Evolutionary conservation across 441 rosid species (phyloP).

Genomic region (Eutrema salsugineum): DNA sequence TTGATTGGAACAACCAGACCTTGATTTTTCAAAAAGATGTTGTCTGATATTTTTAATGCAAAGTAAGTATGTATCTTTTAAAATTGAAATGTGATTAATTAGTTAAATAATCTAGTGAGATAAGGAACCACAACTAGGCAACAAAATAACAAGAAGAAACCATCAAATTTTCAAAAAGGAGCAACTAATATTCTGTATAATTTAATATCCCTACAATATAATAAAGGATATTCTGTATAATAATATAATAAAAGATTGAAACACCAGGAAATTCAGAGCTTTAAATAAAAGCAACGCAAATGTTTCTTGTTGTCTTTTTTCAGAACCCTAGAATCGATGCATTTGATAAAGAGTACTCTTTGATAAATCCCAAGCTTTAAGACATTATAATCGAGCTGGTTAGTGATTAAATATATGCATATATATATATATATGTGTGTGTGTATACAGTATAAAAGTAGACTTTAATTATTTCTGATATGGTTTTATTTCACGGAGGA

Average conservation of each 20-base stretch:
- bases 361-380: constrained; percentile 46
- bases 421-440: neutral
- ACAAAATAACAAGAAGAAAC: constrained; percentile 66
- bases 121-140: constrained; percentile 49
- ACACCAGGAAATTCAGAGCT: constrained; percentile 34
- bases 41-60: constrained; percentile 14
- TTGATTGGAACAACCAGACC: constrained; percentile 37
- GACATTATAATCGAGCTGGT: constrained; percentile 39
- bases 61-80: constrained; percentile 13
- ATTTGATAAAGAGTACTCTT: too few relatives aligned
- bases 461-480: constrained; percentile 44
- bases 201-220: constrained; percentile 22
- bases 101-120: constrained; percentile 33
- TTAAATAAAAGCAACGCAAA: constrained; percentile 35
- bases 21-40: constrained; percentile 28
- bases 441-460: too few relatives aligned
- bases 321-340: constrained; percentile 62
- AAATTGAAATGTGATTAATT: constrained; percentile 19
- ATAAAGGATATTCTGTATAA: constrained; percentile 3
- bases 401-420: constrained; percentile 18
- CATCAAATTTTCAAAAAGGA: constrained; percentile 48
- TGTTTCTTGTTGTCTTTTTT: constrained; percentile 68
- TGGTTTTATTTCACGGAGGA: constrained; percentile 31
- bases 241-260: constrained; percentile 11
- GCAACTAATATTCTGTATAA: constrained; percentile 27